Conservation (phyloP, 345 rosid genomes). For the Hypericum perforatum region DNA sequence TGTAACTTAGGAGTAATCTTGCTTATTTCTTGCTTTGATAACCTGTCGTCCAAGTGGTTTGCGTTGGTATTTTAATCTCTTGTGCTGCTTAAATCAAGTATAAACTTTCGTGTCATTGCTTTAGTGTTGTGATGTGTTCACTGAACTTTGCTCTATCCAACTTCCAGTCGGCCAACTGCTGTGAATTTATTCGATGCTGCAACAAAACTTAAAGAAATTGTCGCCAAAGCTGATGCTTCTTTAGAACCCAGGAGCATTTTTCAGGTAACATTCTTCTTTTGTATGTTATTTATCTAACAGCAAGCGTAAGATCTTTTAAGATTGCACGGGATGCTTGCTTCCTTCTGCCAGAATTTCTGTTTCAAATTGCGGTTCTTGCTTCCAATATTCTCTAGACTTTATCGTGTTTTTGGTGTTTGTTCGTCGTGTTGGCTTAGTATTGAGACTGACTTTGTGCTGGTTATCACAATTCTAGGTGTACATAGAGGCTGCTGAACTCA, state of each 20-base stretch:
- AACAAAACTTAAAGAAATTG: constrained; percentile 51
- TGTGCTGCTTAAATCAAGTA: too few species aligned
- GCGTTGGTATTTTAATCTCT: neutral
- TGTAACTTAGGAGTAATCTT: neutral
- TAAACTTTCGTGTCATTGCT: neutral
- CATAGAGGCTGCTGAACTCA: constrained; percentile 66
- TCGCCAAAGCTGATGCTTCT: constrained; percentile 37
- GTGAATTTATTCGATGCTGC: constrained; percentile 94
- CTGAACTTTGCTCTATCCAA: constrained; percentile 7
- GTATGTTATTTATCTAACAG: neutral
- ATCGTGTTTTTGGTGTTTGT: neutral
- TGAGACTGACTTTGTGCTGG: neutral
- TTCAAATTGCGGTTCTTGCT: too few species aligned
- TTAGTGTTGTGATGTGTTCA: constrained; percentile 9
- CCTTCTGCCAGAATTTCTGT: neutral
- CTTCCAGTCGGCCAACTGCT: constrained; percentile 75
- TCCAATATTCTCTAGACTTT: neutral
- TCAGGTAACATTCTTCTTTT: constrained; percentile 29
- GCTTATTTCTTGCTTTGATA: neutral
- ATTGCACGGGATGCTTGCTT: neutral
- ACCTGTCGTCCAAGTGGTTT: neutral
- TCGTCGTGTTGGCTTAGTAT: neutral
- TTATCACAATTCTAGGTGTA: constrained; percentile 34
- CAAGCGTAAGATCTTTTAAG: too few species aligned
- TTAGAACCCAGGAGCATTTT: constrained; percentile 37